Evolutionary conservation across 2,329 filamentous ascomycete genomes (phyloP).

Genomic region (Fusarium tanahbumbuense): DNA sequence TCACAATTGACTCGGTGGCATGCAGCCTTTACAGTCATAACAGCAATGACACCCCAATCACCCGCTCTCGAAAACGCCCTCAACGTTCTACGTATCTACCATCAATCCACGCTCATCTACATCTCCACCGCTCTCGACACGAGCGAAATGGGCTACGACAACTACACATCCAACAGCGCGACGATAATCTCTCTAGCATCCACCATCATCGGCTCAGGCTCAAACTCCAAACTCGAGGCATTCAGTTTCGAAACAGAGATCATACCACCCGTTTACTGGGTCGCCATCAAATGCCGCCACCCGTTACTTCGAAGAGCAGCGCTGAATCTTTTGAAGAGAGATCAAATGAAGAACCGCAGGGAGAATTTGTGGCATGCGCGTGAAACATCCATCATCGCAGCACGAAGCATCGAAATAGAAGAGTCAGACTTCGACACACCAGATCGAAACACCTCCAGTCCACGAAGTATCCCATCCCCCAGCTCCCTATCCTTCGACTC

Average conservation of each 20-base stretch:
- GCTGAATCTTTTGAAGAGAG: conserved; percentile 50
- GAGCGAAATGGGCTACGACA: conserved; percentile 52
- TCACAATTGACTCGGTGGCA: conserved; percentile 48
- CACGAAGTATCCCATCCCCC: background rate
- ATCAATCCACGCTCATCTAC: conserved; percentile 52
- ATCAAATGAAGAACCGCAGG: conserved; percentile 48
- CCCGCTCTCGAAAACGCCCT: conserved; percentile 23
- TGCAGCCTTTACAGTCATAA: conserved; percentile 47
- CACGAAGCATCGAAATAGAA: conserved; percentile 53
- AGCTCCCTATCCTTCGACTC: background rate
- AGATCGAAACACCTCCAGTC: background rate
- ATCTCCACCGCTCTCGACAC: conserved; percentile 47
- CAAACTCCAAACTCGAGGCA: conserved; percentile 26
- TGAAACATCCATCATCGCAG: conserved; percentile 49
- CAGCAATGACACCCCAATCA: conserved; percentile 41
- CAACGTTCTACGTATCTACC: conserved; percentile 53
- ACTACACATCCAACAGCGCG: conserved; percentile 51
- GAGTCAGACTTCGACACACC: conserved; percentile 37
- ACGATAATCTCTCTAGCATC: conserved; percentile 52
- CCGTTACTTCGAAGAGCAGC: conserved; percentile 55
- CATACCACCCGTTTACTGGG: conserved; percentile 57
- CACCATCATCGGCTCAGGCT: conserved; percentile 41
- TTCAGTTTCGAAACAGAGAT: conserved; percentile 59
- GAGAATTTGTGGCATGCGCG: conserved; percentile 56
- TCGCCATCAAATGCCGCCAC: conserved; percentile 55